Evolutionary conservation across 176 grass and related monocot genomes (phyloP).

Genomic region (Panicum miliaceum): DNA sequence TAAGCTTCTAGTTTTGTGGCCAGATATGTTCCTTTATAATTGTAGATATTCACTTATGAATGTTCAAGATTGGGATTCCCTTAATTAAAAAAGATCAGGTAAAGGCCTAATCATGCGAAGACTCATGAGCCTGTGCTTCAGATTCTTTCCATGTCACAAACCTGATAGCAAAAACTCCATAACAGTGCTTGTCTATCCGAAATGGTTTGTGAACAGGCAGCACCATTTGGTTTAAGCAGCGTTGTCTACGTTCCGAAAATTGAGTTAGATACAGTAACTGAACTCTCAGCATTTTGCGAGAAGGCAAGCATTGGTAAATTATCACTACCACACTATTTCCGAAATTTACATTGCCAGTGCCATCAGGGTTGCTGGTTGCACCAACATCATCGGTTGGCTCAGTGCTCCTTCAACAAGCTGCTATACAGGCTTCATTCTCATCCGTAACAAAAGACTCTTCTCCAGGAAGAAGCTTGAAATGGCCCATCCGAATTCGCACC

Average conservation of each 20-base stretch:
- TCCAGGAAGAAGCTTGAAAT: constrained; percentile 46
- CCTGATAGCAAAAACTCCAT: background rate
- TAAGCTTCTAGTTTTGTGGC: too few species aligned
- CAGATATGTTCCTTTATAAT: too few species aligned
- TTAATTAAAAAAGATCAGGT: background rate
- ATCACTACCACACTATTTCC: background rate
- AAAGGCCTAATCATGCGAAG: background rate
- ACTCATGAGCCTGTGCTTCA: background rate
- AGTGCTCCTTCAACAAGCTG: constrained; percentile 88
- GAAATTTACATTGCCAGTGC: background rate
- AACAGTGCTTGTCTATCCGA: background rate
- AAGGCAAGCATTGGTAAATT: constrained; percentile 92
- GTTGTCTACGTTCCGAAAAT: constrained; percentile 76
- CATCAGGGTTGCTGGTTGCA: constrained; percentile 71
- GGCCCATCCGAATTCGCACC: constrained; percentile 76
- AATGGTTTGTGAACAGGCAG: constrained; percentile 51
- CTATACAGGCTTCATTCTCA: constrained; percentile 82
- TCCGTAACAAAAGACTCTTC: constrained; percentile 27
- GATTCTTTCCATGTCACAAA: background rate
- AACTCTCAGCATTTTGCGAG: constrained; percentile 78
- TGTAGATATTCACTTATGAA: too few species aligned
- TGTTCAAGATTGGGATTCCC: too few species aligned
- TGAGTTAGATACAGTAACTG: constrained; percentile 62
- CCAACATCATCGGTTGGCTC: constrained; percentile 88
- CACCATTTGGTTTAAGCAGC: constrained; percentile 89